Base-by-base conservation (phyloP, 495 filamentous ascomycete species). In the Bombardia bombarda region DNA sequence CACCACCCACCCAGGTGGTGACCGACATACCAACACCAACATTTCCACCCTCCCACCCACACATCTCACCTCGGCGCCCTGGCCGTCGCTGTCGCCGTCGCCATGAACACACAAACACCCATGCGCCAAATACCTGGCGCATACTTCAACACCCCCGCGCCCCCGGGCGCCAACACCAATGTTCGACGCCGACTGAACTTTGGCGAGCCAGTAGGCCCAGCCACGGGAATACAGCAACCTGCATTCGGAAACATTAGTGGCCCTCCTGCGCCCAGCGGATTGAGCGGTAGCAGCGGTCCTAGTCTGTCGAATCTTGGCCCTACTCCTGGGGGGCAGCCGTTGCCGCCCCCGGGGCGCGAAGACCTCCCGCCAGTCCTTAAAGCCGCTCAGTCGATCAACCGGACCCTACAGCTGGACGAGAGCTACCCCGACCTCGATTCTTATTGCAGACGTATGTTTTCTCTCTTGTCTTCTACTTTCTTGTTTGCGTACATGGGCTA, bases 361-460 rank as follows among this genome's bases (percentile, higher is more conserved):
- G 56, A 59, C 19, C 35, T 56, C 20, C 74, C 75, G 41, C 82
- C 86, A 1, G 71, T 93, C 44, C 78, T 84, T 42, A 85, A 88
- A 53, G 92, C 86, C 7, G 84, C 88, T 32, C 69, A 71, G 26
- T 89, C 83, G n/a, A 79, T 99, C 55, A 92, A 90, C 66, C 76
- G 84, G 50, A 79, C 80, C 12, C 64, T 97, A 19, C 61, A 68
- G 24, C 70, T 73, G 40, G 93, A 97, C 56, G 72, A 79, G 52
- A 79, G 80, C 53, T 97, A 86, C 57, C 89, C 89, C 7, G 87
- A 93, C 47, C 69, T 99, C 4, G 92, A 97, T 62, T 84, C 76
- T 52, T 95, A 95, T 63, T 72, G 93, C 50, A 80, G 79, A 57
- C 89, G 90, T 96, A 73, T 72, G 84, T 79, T 37, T 5, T 21